Evolutionary conservation across 139 green algal species (phyloP).

Genomic region (Diplosphaera chodatii): DNA sequence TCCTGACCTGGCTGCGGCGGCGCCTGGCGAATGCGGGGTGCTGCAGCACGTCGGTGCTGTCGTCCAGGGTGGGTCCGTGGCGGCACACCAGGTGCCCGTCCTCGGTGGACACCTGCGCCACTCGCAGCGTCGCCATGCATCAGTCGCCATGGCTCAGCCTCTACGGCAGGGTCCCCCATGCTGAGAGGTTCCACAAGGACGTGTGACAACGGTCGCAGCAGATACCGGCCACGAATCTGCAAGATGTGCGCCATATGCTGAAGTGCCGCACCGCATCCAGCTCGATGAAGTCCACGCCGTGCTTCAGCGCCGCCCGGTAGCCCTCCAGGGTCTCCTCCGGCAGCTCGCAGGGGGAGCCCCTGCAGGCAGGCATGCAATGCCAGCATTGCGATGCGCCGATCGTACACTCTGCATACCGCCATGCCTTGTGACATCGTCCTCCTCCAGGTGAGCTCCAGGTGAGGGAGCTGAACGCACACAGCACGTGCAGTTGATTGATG

Average conservation of each 20-base stretch:
- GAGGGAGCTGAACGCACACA: no score
- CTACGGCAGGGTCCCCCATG: background rate
- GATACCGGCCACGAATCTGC: no score
- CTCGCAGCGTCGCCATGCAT: background rate
- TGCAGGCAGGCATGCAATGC: no score
- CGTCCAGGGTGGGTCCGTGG: constrained; percentile 12
- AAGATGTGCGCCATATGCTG: no score
- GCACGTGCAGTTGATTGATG: no score
- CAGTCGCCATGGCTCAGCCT: background rate
- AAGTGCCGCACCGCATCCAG: constrained; percentile 14
- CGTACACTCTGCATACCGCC: no score
- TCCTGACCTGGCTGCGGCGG: background rate
- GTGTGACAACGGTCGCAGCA: background rate
- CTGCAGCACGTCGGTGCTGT: constrained; percentile 10
- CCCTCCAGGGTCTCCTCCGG: constrained; percentile 12
- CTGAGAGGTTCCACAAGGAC: background rate
- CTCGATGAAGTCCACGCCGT: constrained; percentile 10
- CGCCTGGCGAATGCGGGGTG: constrained; percentile 3
- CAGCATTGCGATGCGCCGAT: no score
- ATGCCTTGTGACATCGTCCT: no score
- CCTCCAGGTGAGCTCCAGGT: no score
- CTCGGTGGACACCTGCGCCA: constrained; percentile 4
- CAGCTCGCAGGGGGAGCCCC: constrained; percentile 1
- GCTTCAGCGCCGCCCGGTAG: background rate
- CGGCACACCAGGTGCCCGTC: constrained; percentile 7